Conservation (phyloP, 2,329 filamentous ascomycete species). For the Penicillium sp. region DNA sequence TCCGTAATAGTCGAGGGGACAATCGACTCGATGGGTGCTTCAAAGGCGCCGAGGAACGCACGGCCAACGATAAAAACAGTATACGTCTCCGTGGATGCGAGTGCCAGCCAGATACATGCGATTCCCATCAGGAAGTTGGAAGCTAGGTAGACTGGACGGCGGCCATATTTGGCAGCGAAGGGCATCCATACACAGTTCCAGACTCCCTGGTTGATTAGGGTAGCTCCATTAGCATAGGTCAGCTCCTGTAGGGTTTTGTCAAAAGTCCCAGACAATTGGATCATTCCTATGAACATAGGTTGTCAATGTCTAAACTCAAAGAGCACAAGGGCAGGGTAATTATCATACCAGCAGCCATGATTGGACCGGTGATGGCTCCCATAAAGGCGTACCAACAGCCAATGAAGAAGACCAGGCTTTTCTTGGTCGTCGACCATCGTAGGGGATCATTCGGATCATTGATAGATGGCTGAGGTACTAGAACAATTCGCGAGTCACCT, state of each 20-base stretch:
- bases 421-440: conserved; percentile 18
- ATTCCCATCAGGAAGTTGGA: conserved; percentile 22
- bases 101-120: conserved; percentile 26
- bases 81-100: conserved; percentile 18
- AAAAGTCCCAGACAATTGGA: conserved; percentile 12
- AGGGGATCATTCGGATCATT: conserved; percentile 22
- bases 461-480: conserved; percentile 18
- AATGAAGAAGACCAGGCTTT: conserved; percentile 17
- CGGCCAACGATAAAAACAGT: conserved; percentile 22
- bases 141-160: conserved; percentile 23
- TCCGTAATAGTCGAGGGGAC: conserved; percentile 24
- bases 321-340: background rate
- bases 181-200: conserved; percentile 25
- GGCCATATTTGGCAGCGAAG: conserved; percentile 27
- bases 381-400: conserved; percentile 24
- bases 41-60: conserved; percentile 26
- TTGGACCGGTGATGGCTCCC: conserved; percentile 23
- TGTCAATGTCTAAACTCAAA: background rate
- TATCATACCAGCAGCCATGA: conserved; percentile 29
- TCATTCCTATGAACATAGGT: conserved; percentile 17
- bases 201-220: conserved; percentile 22
- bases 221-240: conserved; percentile 20
- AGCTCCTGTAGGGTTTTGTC: conserved; percentile 12
- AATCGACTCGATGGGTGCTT: conserved; percentile 31
- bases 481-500: conserved; percentile 16